These are phyloP conservation scores for Trichoderma harzianum DNA, from an alignment of 2,329 filamentous ascomycete genomes.

Conservation along the genomic window DNA sequence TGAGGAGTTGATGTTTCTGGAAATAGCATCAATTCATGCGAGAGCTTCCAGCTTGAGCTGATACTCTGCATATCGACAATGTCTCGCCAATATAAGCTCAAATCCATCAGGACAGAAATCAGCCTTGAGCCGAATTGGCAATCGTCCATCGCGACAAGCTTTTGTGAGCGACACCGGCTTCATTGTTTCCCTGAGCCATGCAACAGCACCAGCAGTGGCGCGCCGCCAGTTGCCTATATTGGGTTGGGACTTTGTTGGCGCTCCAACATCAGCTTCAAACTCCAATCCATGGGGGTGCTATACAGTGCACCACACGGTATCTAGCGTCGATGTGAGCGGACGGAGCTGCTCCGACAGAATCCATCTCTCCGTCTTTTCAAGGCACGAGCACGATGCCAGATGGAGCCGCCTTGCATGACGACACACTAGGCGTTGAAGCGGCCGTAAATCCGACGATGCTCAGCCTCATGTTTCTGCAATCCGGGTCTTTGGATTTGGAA, in stretches of 20 bases:
- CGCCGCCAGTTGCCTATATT: neutral
- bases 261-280: neutral
- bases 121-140: neutral
- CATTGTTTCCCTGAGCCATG: neutral
- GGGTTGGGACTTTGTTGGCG: neutral
- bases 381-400: neutral
- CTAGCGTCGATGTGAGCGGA: neutral
- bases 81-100: neutral
- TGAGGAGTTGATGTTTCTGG: neutral
- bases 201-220: neutral
- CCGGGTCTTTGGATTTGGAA: neutral
- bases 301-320: slow-evolving; percentile 8
- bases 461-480: neutral
- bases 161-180: neutral
- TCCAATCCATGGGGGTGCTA: neutral
- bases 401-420: slow-evolving; percentile 3
- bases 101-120: neutral
- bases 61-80: neutral
- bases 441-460: neutral
- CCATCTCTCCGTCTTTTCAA: neutral
- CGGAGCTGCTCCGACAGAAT: neutral
- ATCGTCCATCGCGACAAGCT: neutral
- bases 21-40: neutral
- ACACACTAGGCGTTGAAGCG: neutral
- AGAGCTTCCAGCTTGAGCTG: neutral